Percentiles rank a stretch among this genome's conserved stretches.
Evolutionary conservation across 2,329 filamentous ascomycete genomes (phyloP).

Genomic region (Aspergillus sp.): DNA sequence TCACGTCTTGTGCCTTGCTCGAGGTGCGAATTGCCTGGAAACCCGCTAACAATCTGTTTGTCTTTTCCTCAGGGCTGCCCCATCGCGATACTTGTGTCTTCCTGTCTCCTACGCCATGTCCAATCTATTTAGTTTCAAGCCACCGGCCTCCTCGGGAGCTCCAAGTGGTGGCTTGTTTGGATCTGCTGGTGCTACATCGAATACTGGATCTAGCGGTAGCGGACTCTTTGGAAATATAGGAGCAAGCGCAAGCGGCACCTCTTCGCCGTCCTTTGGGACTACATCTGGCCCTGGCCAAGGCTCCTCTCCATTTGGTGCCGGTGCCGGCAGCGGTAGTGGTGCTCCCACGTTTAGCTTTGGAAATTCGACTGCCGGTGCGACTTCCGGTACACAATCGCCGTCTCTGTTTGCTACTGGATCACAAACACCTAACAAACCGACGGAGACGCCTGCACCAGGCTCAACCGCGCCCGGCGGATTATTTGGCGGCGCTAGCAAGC

Average conservation of each 20-base stretch:
- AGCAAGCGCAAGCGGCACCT: slow-evolving; percentile 29
- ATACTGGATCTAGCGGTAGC: slow-evolving; percentile 27
- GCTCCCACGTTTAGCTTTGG: slow-evolving; percentile 35
- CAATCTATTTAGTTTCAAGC: slow-evolving; percentile 25
- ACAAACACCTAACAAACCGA: slow-evolving; percentile 40
- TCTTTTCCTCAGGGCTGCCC: slow-evolving; percentile 24
- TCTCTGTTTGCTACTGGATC: slow-evolving; percentile 31
- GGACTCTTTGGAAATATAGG: slow-evolving; percentile 45
- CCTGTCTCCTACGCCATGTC: slow-evolving; percentile 28
- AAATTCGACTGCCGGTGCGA: slow-evolving; percentile 21
- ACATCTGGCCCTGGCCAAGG: slow-evolving; percentile 17
- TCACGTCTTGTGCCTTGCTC: slow-evolving; percentile 1
- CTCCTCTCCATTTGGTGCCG: slow-evolving; percentile 14
- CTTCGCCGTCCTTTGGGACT: slow-evolving; percentile 28
- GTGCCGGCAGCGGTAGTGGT: slow-evolving; percentile 19
- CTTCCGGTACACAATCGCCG: slow-evolving; percentile 22
- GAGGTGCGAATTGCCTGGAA: background rate
- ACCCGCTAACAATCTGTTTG: slow-evolving; percentile 6
- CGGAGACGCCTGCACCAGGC: slow-evolving; percentile 32
- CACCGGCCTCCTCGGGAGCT: slow-evolving; percentile 35
- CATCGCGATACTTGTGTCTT: slow-evolving; percentile 20
- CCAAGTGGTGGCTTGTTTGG: slow-evolving; percentile 37
- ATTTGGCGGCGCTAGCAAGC: slow-evolving; percentile 9
- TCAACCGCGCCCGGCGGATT: slow-evolving; percentile 27
- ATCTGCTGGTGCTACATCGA: slow-evolving; percentile 28